Percentiles rank a stretch among this genome's conserved stretches.
Evolutionary conservation across 129 eudicot species (phyloP).

Genomic region (Mikania micrantha): DNA sequence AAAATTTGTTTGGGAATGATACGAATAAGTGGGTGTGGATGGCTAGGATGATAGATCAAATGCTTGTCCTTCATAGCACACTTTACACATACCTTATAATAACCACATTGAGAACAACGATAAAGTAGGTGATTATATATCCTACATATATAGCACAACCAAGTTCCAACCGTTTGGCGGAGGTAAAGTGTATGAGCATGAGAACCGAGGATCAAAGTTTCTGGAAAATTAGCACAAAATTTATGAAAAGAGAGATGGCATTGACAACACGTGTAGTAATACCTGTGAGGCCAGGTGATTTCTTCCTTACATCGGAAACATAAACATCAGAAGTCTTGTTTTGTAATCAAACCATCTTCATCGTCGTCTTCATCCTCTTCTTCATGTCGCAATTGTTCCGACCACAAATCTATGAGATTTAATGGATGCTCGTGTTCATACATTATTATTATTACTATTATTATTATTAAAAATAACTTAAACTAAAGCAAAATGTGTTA

Average conservation of each 20-base stretch:
- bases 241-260: not conserved
- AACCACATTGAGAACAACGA: not conserved
- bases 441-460: too few species aligned
- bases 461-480: too few species aligned
- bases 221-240: not conserved
- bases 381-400: not conserved
- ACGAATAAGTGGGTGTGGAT: not conserved
- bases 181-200: not conserved
- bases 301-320: not conserved
- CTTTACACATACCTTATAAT: not conserved
- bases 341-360: not conserved
- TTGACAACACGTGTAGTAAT: not conserved
- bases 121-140: not conserved
- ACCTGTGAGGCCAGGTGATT: not conserved
- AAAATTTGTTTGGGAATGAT: not conserved
- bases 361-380: not conserved
- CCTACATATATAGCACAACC: too few species aligned
- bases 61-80: not conserved
- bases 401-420: not conserved
- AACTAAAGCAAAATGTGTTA: too few species aligned
- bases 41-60: not conserved
- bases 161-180: not conserved
- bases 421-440: not conserved
- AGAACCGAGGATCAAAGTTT: not conserved
- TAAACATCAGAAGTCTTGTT: not conserved